phyloP scores from a whole-genome alignment of 1,284 basidiomycete genomes.

The Trichosporon sp. region DNA sequence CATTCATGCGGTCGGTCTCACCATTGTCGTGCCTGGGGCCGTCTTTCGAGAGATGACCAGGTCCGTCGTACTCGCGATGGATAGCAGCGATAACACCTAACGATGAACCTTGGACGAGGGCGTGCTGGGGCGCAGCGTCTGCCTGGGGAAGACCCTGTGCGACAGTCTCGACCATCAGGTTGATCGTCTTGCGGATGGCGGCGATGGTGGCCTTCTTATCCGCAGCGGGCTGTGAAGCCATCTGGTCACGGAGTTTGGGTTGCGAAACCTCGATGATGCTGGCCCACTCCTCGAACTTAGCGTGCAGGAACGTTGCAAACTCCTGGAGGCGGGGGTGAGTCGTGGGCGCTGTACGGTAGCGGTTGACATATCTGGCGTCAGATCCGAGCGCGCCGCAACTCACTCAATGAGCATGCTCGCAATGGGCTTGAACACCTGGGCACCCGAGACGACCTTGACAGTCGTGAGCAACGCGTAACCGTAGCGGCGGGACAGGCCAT shows the following conservation, averaged over 20 bases:
- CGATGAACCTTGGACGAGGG: constrained; percentile 27
- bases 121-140: too few species aligned
- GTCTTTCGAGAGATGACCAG: constrained; percentile 54
- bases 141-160: too few species aligned
- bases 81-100: constrained; percentile 8
- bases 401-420: constrained; percentile 57
- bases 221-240: too few species aligned
- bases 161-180: too few species aligned
- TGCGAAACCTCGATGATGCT: constrained; percentile 12
- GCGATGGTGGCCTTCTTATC: too few species aligned
- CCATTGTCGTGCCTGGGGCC: constrained; percentile 52
- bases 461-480: neutral
- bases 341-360: constrained; percentile 58
- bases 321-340: constrained; percentile 53
- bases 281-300: constrained; percentile 56
- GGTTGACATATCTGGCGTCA: constrained; percentile 56
- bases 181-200: too few species aligned
- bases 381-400: constrained; percentile 20
- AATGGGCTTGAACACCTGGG: constrained; percentile 55
- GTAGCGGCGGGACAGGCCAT: constrained; percentile 23
- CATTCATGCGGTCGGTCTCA: too few species aligned
- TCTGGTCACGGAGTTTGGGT: too few species aligned
- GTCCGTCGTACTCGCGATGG: constrained; percentile 54
- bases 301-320: constrained; percentile 52
- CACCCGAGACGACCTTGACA: constrained; percentile 41